phyloP scores from a whole-genome alignment of 352 stramenopile species.

The Ophiocytium majus region DNA sequence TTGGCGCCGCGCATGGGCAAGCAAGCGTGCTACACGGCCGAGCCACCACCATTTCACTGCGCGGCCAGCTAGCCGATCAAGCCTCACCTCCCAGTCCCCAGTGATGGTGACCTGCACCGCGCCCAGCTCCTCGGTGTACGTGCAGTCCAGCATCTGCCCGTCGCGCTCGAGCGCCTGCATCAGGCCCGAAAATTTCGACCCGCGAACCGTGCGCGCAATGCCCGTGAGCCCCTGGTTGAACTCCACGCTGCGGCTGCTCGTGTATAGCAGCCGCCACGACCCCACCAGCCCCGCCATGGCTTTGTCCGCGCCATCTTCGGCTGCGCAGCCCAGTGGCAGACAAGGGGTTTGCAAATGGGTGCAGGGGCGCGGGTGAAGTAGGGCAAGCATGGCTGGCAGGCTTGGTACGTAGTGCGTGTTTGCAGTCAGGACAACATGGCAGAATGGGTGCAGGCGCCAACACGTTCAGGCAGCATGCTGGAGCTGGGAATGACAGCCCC shows the following conservation, averaged over 20 bases:
- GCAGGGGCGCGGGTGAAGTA: not conserved
- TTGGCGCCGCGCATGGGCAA: no score
- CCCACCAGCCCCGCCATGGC: conserved; percentile 14
- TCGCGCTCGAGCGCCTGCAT: not conserved
- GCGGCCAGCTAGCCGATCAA: not conserved
- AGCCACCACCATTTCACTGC: no score
- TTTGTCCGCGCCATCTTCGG: not conserved
- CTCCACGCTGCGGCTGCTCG: conserved; percentile 48
- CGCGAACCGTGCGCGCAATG: not conserved
- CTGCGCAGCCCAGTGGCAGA: not conserved
- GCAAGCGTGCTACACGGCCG: no score
- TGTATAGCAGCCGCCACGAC: conserved; percentile 53
- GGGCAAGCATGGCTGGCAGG: not conserved
- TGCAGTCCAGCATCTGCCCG: conserved; percentile 8
- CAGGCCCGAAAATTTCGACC: not conserved
- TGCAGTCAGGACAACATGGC: not conserved
- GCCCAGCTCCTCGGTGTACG: conserved; percentile 13
- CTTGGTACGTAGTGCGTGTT: not conserved
- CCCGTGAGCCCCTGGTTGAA: conserved; percentile 43
- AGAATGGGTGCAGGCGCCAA: not conserved
- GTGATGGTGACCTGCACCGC: conserved; percentile 14
- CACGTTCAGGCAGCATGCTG: not conserved
- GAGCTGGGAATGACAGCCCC: no score
- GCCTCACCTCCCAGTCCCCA: not conserved
- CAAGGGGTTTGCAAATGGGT: not conserved